Conservation (phyloP, 768 basidiomycete species). For the Fibroporia radiculosa region DNA sequence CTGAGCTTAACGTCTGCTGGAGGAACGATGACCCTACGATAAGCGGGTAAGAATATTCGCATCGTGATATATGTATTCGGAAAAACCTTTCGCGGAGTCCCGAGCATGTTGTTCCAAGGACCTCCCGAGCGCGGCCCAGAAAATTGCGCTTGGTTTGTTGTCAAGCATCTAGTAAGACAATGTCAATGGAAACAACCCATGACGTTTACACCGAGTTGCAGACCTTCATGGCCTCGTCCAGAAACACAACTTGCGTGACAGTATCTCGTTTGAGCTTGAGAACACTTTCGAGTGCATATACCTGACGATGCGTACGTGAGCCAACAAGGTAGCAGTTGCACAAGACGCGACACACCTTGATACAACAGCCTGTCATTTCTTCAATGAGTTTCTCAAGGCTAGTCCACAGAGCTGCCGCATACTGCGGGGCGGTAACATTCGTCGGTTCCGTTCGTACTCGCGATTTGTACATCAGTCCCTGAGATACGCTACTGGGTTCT, state of each 20-base stretch:
- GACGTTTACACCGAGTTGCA: neutral
- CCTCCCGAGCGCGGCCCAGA: slow-evolving; percentile 80
- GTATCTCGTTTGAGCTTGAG: slow-evolving; percentile 83
- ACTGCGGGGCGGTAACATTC: slow-evolving; percentile 79
- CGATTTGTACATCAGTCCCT: slow-evolving; percentile 63
- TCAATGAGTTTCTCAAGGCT: slow-evolving; percentile 77
- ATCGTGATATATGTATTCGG: too few species aligned
- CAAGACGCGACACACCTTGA: slow-evolving; percentile 53
- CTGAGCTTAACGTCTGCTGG: slow-evolving; percentile 79
- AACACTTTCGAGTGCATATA: slow-evolving; percentile 94
- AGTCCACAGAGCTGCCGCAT: slow-evolving; percentile 73
- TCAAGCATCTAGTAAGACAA: slow-evolving; percentile 58
- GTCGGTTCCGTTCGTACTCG: slow-evolving; percentile 89
- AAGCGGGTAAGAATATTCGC: neutral
- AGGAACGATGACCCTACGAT: slow-evolving; percentile 75
- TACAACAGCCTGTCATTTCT: slow-evolving; percentile 85
- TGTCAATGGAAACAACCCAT: neutral
- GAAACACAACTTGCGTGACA: slow-evolving; percentile 64
- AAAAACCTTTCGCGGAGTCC: slow-evolving; percentile 71
- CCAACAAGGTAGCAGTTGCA: neutral
- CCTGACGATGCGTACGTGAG: slow-evolving; percentile 34
- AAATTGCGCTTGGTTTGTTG: slow-evolving; percentile 83
- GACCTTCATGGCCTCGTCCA: slow-evolving; percentile 86
- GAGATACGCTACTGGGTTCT: slow-evolving; percentile 19
- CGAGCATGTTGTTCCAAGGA: slow-evolving; percentile 77